Evolutionary conservation across 1,284 basidiomycete genomes (phyloP).

Genomic region (Sporisorium exsertum): DNA sequence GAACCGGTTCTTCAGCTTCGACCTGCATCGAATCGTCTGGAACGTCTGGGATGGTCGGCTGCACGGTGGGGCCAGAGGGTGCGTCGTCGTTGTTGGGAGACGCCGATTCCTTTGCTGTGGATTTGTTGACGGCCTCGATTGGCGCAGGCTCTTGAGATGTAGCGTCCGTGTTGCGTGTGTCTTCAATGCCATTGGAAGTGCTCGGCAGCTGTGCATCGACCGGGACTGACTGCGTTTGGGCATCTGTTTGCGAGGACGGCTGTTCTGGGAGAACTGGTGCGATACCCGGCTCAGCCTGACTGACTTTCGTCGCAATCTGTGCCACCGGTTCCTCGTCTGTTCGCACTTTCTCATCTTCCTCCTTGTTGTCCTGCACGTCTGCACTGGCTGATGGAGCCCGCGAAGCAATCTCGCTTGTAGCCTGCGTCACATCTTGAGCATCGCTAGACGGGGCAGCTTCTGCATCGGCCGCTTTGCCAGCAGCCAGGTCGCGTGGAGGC

Average conservation of each 20-base stretch:
- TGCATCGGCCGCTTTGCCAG: neutral
- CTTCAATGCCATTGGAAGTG: neutral
- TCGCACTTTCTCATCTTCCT: neutral
- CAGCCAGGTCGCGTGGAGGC: neutral
- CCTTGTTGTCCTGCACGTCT: neutral
- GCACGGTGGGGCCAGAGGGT: neutral
- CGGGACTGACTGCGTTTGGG: neutral
- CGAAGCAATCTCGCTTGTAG: neutral
- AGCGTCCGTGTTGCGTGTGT: neutral
- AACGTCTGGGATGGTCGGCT: too few species aligned
- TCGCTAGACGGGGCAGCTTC: neutral
- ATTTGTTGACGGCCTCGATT: neutral
- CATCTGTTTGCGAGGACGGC: neutral
- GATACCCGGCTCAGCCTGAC: neutral
- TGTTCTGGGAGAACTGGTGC: neutral
- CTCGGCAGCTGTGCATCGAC: neutral
- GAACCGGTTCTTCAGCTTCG: neutral
- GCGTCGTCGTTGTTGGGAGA: neutral
- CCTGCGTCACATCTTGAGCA: neutral
- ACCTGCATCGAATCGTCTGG: conserved; percentile 1
- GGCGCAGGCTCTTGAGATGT: neutral
- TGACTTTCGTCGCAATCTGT: neutral
- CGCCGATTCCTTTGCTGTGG: neutral
- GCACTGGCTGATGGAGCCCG: neutral
- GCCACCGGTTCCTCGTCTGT: neutral